Base-by-base conservation (phyloP, 2,329 filamentous ascomycete genomes). In the Colletotrichum sp. region DNA sequence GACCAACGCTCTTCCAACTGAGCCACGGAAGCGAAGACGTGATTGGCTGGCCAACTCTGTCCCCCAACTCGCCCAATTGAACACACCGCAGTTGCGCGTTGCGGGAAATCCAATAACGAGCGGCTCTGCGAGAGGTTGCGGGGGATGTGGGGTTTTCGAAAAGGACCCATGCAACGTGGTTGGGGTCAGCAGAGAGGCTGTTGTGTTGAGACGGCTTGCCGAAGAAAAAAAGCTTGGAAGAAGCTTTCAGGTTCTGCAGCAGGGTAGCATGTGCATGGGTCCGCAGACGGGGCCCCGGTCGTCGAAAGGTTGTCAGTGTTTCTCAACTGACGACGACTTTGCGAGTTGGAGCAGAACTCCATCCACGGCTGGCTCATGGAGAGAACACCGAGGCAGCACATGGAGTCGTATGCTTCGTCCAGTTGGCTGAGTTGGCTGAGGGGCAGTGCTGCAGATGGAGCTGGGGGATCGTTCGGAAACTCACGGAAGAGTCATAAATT, bases 1-100 rank as follows among this genome's bases (percentile, higher is more conserved):
- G 66, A 74, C 59, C 71, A 71, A 71, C 66, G 71, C 71, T 74
- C 67, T 74, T 21, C 71, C 66, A 21, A 65, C 67, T 74, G 71
- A 71, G 66, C 66, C 71, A 74, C 49, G 30, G 44, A 49, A 49
- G 55, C 68, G 65, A 30, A 44, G 6, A 9, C 6, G 13, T 72
- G 49, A 13, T 57, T 66, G 24, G 30, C 18, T 34, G 49, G 18
- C 5, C 34, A 44, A 26, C 62, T 28, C 34, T n/a, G 24, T 13
- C n/a, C 36, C 2, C 49, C 55, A 28, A 15, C n/a, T 34, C 39
- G 2, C 18, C 39, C 39, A 44, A 44, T 44, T 44, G 39, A 44
- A 44, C 39, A n/a, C 1, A 44, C 39, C 39, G 18, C 39, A 44
- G 4, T n/a, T n/a, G 39, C 44, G 32, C 13, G 13, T 16, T 34